Percentiles rank a stretch among this genome's conserved stretches.
These are phyloP conservation scores for Bolboschoenus planiculmis DNA, from an alignment of 176 grass and related monocot genomes.

Conservation along the genomic window DNA sequence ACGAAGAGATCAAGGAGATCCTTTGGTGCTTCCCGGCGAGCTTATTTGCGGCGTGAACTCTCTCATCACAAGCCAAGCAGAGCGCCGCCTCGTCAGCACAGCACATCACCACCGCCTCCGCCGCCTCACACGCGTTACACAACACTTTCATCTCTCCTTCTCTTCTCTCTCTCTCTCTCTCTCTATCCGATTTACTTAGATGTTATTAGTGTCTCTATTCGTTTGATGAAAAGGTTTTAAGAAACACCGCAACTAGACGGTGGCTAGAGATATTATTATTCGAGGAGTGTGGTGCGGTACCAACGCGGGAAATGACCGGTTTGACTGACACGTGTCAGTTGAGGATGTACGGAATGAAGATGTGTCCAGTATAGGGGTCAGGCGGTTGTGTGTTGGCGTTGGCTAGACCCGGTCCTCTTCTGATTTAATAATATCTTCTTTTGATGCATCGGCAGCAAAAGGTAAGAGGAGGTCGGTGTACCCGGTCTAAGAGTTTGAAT, in stretches of 20 bases:
- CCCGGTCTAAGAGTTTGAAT: too few species aligned
- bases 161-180: background rate
- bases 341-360: too few species aligned
- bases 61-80: conserved; percentile 67
- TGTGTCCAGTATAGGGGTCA: too few species aligned
- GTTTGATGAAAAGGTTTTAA: too few species aligned
- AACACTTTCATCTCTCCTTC: conserved; percentile 66
- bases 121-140: conserved; percentile 84
- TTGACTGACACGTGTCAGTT: background rate
- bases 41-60: conserved; percentile 85
- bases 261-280: conserved; percentile 11
- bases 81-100: conserved; percentile 97
- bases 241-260: too few species aligned
- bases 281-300: background rate
- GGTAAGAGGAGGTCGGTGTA: too few species aligned
- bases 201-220: background rate
- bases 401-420: too few species aligned
- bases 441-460: too few species aligned
- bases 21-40: conserved; percentile 93
- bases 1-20: conserved; percentile 38
- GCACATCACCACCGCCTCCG: conserved; percentile 78
- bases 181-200: background rate
- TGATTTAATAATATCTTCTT: too few species aligned
- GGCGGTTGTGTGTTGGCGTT: too few species aligned
- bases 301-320: background rate